Conservation (phyloP, 805 yeast species). For the Lipomyces anomalus region DNA sequence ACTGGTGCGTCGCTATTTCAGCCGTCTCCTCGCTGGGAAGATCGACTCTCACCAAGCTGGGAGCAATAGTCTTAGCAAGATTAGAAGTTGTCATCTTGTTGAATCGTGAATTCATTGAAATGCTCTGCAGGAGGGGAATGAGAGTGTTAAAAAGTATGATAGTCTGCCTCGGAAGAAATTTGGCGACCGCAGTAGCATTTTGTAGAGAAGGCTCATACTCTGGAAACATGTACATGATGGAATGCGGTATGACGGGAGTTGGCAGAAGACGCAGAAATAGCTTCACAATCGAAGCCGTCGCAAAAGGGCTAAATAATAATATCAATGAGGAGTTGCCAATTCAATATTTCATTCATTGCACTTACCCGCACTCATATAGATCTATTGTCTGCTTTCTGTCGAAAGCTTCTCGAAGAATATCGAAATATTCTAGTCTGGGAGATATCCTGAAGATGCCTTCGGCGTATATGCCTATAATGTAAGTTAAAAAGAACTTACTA, state of each 20-base stretch:
- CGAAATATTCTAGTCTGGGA: conserved; percentile 27
- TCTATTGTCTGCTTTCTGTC: conserved; percentile 49
- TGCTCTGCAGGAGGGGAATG: conserved; percentile 19
- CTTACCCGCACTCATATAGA: conserved; percentile 55
- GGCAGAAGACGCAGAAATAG: conserved; percentile 49
- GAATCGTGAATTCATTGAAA: conserved; percentile 14
- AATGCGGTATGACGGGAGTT: conserved; percentile 45
- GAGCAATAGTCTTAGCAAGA: conserved; percentile 18
- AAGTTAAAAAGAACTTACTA: too few relatives aligned
- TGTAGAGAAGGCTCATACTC: conserved; percentile 28
- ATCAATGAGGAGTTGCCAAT: too few relatives aligned
- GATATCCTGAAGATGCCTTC: conserved; percentile 26
- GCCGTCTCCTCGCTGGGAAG: conserved; percentile 6
- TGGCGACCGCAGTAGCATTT: conserved; percentile 1
- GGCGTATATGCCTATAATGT: conserved; percentile 14
- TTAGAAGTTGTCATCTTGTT: conserved; percentile 16
- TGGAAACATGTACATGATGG: conserved; percentile 8
- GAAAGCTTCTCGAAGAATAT: conserved; percentile 32
- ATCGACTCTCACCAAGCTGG: conserved; percentile 17
- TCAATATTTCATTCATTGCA: too few relatives aligned
- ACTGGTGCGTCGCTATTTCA: not conserved
- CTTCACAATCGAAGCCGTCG: conserved; percentile 42
- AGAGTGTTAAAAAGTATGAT: conserved; percentile 14
- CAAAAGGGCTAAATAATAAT: too few relatives aligned
- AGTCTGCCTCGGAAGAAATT: conserved; percentile 21